Conservation (phyloP, 768 basidiomycete genomes). For the Phaeotremella fagi region DNA sequence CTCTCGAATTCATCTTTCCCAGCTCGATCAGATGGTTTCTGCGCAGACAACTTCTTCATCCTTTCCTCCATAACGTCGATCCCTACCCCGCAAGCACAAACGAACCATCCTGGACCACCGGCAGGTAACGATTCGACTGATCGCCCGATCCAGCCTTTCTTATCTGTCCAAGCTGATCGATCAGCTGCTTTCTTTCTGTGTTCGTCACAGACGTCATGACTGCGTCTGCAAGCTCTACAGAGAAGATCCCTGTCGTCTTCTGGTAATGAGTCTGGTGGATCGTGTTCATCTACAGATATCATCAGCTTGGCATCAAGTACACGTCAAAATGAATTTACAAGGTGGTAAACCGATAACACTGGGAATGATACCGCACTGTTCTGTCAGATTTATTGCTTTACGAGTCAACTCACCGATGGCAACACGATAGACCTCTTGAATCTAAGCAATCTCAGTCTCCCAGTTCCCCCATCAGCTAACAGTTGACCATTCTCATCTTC, state of each 20-base stretch:
- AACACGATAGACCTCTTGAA: constrained; percentile 16
- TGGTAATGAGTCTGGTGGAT: background rate
- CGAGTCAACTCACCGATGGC: constrained; percentile 20
- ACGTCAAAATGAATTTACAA: constrained; percentile 4
- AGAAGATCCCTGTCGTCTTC: constrained; percentile 2
- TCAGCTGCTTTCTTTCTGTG: constrained; percentile 2
- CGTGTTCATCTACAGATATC: background rate
- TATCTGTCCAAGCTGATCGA: background rate
- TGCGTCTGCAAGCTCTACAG: background rate
- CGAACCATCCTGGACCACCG: constrained; percentile 17
- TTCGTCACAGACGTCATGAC: constrained; percentile 6
- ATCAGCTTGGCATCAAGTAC: background rate
- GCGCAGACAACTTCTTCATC: constrained; percentile 2
- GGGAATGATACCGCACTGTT: constrained; percentile 17
- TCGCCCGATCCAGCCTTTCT: constrained; percentile 2
- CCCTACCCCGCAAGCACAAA: constrained; percentile 21
- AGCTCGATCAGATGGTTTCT: background rate
- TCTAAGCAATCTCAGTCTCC: constrained; percentile 24
- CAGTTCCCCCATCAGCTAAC: constrained; percentile 8
- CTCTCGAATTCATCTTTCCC: background rate
- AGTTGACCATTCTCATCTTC: constrained; percentile 18
- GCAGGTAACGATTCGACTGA: constrained; percentile 4
- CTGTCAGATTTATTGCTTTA: background rate
- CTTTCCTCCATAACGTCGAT: constrained; percentile 19
- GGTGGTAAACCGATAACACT: constrained; percentile 11